A percentile compares a stretch with the other conserved stretches of the same genome.
These are phyloP conservation scores for Trichocladium antarcticum DNA, from an alignment of 495 filamentous ascomycete species.

Conservation along the genomic window DNA sequence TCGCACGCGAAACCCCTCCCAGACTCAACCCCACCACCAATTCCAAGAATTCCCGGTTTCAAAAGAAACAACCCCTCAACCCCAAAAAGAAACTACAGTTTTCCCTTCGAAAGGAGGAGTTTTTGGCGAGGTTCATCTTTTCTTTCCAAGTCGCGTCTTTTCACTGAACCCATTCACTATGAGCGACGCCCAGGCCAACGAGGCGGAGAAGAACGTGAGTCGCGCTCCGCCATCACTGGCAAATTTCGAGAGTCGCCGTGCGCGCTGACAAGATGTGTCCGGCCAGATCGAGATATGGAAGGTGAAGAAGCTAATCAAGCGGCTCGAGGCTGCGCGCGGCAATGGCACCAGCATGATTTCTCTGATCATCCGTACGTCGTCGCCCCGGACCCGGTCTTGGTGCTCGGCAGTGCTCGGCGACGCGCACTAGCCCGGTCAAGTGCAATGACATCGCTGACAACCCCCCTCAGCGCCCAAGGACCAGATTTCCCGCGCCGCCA, in stretches of 20 bases:
- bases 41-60: slow-evolving; percentile 8
- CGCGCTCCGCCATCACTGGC: not conserved
- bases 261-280: slow-evolving; percentile 14
- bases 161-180: slow-evolving; percentile 46
- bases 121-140: not conserved
- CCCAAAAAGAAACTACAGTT: not conserved
- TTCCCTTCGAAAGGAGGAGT: slow-evolving; percentile 3
- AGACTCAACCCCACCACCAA: slow-evolving; percentile 23
- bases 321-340: slow-evolving; percentile 81
- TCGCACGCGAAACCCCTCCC: slow-evolving; percentile 21
- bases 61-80: not conserved
- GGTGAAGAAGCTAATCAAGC: slow-evolving; percentile 96
- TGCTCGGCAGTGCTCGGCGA: slow-evolving; percentile 2
- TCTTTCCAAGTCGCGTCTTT: not conserved
- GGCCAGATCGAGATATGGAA: slow-evolving; percentile 64
- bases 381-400: too few species aligned
- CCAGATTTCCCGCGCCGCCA: slow-evolving; percentile 88
- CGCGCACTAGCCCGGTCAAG: slow-evolving; percentile 7
- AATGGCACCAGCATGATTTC: slow-evolving; percentile 99
- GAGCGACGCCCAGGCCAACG: slow-evolving; percentile 79
- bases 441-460: slow-evolving; percentile 9
- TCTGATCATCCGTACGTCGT: slow-evolving; percentile 85
- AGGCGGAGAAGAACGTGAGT: slow-evolving; percentile 92
- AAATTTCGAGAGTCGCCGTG: not conserved
- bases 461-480: slow-evolving; percentile 72